These are phyloP conservation scores for Saccharomyces hybrid DNA, from an alignment of 1,139 yeast genomes.

Conservation along the genomic window DNA sequence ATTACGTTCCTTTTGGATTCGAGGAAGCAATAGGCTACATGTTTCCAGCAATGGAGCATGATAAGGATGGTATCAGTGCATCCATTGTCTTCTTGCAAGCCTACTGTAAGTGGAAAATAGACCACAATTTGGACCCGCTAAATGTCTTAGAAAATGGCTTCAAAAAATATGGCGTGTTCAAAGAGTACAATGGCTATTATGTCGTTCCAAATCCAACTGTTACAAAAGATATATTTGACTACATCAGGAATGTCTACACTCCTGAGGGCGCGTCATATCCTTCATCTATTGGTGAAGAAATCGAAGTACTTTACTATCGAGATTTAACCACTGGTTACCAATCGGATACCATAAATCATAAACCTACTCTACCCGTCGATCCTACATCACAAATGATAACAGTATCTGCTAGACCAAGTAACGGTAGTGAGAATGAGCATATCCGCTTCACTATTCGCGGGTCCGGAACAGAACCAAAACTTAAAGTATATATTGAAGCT, in stretches of 20 bases:
- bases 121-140: conserved; percentile 33
- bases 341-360: conserved; percentile 49
- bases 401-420: conserved; percentile 32
- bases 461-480: conserved; percentile 93
- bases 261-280: conserved; percentile 25
- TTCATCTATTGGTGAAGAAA: conserved; percentile 33
- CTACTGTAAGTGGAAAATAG: conserved; percentile 38
- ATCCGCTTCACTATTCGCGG: conserved; percentile 85
- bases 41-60: conserved; percentile 72
- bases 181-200: conserved; percentile 84
- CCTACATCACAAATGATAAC: conserved; percentile 82
- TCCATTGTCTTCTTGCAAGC: conserved; percentile 72
- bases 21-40: conserved; percentile 97
- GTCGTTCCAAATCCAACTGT: conserved; percentile 46
- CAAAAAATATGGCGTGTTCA: conserved; percentile 65
- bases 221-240: conserved; percentile 47
- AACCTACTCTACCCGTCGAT: conserved; percentile 66
- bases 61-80: conserved; percentile 90
- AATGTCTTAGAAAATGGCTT: conserved; percentile 54
- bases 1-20: conserved; percentile 73
- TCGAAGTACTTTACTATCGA: conserved; percentile 58
- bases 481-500: conserved; percentile 88
- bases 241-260: conserved; percentile 35
- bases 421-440: conserved; percentile 22
- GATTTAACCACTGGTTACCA: conserved; percentile 83